These are phyloP conservation scores for Echinosophora koreensis DNA, from an alignment of 306 rosid genomes.

Conservation along the genomic window DNA sequence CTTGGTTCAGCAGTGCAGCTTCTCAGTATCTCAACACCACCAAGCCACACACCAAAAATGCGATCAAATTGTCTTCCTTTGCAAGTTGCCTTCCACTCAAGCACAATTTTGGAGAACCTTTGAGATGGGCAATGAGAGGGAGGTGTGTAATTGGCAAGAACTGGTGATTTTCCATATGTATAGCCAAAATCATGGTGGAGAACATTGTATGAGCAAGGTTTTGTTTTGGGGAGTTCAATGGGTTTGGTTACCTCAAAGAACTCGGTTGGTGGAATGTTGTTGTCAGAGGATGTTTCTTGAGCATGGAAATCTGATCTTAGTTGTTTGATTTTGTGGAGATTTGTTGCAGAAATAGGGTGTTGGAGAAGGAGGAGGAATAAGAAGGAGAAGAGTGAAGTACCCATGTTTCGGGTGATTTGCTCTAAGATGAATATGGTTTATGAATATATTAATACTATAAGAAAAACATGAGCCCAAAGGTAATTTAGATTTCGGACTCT, in stretches of 20 bases:
- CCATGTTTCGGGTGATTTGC: conserved; percentile 3
- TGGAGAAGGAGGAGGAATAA: conserved; percentile 50
- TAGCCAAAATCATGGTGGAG: conserved; percentile 79
- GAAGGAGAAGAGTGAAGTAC: background rate
- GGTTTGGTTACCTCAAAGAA: conserved; percentile 87
- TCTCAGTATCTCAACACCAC: conserved; percentile 87
- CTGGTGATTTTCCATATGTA: conserved; percentile 79
- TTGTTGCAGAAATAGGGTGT: conserved; percentile 54
- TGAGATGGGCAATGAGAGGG: conserved; percentile 67
- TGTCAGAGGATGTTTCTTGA: conserved; percentile 34
- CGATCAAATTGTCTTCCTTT: conserved; percentile 88
- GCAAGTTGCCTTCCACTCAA: conserved; percentile 83
- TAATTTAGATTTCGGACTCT: background rate
- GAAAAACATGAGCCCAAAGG: no score
- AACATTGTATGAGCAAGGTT: conserved; percentile 67
- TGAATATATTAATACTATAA: background rate
- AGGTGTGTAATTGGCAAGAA: conserved; percentile 66
- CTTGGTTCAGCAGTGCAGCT: conserved; percentile 94
- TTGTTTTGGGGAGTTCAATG: conserved; percentile 65
- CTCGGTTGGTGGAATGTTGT: conserved; percentile 54
- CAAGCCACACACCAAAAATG: conserved; percentile 92
- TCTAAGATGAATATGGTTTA: background rate
- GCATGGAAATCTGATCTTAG: conserved; percentile 45
- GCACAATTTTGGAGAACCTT: conserved; percentile 65
- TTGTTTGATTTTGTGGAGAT: conserved; percentile 59